Evolutionary conservation across 1,139 yeast species (phyloP), one percentile per base, ranked within the genome.

Genomic region (Kodamaea sp.): DNA sequence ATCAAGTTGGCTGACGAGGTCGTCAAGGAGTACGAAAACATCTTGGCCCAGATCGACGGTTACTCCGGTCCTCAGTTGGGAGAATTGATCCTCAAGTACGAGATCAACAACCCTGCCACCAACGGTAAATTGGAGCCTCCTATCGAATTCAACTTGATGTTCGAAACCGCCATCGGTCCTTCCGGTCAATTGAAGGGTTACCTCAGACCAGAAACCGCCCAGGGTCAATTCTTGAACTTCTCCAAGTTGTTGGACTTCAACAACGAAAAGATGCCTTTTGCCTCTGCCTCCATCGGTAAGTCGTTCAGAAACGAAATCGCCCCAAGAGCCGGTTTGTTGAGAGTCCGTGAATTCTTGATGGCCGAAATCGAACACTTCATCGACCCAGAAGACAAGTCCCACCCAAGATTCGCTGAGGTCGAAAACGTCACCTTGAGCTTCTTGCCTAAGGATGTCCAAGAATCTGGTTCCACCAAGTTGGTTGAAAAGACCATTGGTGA

Each of bases 291-390:
- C 26, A 88, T 94, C 57, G 99, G 99, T 58, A 94, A 94, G 66
- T 90, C 97, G 12, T 94, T 92, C 76, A 84, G 99, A 75, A 94
- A 94, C 65, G 99, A 94, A 70, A 94, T 94, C 57, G 89, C 97
- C 35, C 99, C 99, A 53, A 83, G 98, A 66, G 86, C 97, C 22
- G 99, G 99, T 48, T 76, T 94, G 53, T 75, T 94, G 61, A 85
- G 99, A 70, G 98, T 94, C 38, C 88, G 99, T 66, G 99, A 94
- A 71, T 94, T 94, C 65, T 73, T 92, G 59, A 92, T 94, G 98
- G 98, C 98, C 36, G 99, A 94, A 73, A 90, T 94, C 59, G 99
- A 94, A 70, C 98, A 94, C 66, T 94, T 79, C 60, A 97, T 94
- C 48, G 99, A 94, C 61, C 98, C 98, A 39, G 68, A 70, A 35